phyloP scores from a whole-genome alignment of 2,329 filamentous ascomycete species.

The Macroventuria anomochaeta region DNA sequence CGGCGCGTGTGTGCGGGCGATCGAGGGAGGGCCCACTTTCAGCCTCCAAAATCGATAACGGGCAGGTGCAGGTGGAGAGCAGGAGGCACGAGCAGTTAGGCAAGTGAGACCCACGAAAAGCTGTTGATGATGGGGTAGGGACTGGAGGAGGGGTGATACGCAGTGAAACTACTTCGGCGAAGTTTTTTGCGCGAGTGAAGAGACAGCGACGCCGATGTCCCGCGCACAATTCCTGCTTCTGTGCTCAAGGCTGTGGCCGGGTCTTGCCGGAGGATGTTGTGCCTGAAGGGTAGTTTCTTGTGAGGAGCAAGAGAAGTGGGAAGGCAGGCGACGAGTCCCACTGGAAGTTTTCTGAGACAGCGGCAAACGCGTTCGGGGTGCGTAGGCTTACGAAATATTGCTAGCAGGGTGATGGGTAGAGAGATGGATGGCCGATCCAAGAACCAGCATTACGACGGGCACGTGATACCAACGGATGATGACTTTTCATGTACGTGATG shows the following conservation, averaged over 20 bases:
- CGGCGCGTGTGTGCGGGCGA: constrained; percentile 34
- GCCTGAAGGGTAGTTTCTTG: constrained; percentile 6
- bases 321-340: constrained; percentile 23
- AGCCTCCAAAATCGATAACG: constrained; percentile 45
- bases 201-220: constrained; percentile 34
- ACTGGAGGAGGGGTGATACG: constrained; percentile 27
- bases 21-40: constrained; percentile 45
- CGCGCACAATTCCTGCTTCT: constrained; percentile 32
- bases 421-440: constrained; percentile 5
- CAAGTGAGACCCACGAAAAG: constrained; percentile 32
- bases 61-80: constrained; percentile 45
- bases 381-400: constrained; percentile 21
- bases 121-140: constrained; percentile 21
- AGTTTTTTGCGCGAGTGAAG: constrained; percentile 36
- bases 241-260: constrained; percentile 30
- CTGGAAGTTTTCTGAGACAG: constrained; percentile 24
- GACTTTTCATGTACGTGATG: constrained; percentile 20
- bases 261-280: constrained; percentile 31
- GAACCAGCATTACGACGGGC: constrained; percentile 10
- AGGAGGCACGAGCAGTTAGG: constrained; percentile 40
- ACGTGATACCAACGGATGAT: constrained; percentile 25
- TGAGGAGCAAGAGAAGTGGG: constrained; percentile 14
- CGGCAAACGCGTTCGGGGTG: constrained; percentile 34
- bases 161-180: constrained; percentile 27
- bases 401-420: constrained; percentile 14